phyloP scores from a whole-genome alignment of 2,329 filamentous ascomycete genomes.

The Diatrype stigma region DNA sequence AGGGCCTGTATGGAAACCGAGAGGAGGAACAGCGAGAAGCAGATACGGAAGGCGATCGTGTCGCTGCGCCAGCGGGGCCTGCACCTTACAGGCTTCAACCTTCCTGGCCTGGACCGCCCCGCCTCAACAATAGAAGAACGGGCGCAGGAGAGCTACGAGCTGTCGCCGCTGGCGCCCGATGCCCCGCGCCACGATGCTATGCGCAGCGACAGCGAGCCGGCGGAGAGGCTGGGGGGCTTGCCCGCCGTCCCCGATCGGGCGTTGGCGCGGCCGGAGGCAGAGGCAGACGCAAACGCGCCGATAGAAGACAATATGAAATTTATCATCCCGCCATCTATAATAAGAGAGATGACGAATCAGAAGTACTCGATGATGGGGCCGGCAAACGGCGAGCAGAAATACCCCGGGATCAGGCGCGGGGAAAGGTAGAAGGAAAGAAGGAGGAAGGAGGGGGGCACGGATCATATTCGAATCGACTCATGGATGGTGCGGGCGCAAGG shows the following conservation, averaged over 20 bases:
- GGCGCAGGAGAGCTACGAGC: neutral
- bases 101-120: too few species aligned
- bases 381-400: neutral
- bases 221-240: neutral
- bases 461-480: too few species aligned
- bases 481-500: too few species aligned
- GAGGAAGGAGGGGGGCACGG: neutral
- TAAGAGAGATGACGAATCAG: neutral
- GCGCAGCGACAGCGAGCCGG: too few species aligned
- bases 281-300: too few species aligned
- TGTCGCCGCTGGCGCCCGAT: neutral
- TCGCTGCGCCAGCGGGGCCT: neutral
- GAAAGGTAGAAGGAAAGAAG: neutral
- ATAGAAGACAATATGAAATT: neutral
- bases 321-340: neutral
- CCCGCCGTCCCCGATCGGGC: neutral
- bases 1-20: neutral
- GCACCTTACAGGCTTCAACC: neutral
- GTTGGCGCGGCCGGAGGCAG: neutral
- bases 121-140: neutral
- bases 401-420: neutral
- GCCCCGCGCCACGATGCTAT: neutral
- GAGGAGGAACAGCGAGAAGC: constrained; percentile 1
- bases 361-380: neutral
- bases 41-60: neutral